Base-by-base conservation (phyloP, 2,329 filamentous ascomycete species). In the Blastomyces emzantsi region DNA sequence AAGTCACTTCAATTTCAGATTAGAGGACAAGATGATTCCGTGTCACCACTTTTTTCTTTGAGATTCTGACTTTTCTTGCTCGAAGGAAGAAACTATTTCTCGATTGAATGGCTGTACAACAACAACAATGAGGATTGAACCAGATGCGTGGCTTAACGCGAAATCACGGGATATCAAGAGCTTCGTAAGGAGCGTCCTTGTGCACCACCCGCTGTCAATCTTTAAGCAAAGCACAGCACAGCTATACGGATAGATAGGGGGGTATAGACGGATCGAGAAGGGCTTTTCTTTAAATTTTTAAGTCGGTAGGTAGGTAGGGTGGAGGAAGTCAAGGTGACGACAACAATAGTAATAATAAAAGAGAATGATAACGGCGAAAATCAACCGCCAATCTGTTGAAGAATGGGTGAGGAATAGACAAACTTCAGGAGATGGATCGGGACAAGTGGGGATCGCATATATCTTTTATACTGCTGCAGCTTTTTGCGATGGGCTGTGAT, bases 1-100 rank as follows among this genome's bases (percentile, higher is more conserved):
- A 36, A 43, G 36, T 58, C 36, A 58, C 55, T 58, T 39, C 11
- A 43, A 58, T 17, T 57, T 33, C n/a, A 58, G 33, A 43, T 58
- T 36, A 45, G 36, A 41, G 36, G 28, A 58, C 17, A 58, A 17
- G 36, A 25, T 11, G 36, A 58, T 43, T 17, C 33, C 22, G 36
- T 9, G 55, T 41, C n/a, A 58, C 36, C 55, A 58, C 55, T n/a
- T 58, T 25, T 41, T n/a, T 30, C 33, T 33, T 36, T 33, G 30
- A 9, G n/a, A 6, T 36, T 55, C 30, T 36, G 47, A 13, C 13
- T 55, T 55, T 55, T 28, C 25, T 28, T 52, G 15, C 25, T 19
- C 52, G 30, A 36, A 39, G 52, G n/a, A 56, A 56, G 52, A 25
- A 25, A 43, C 3, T 43, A 25, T 25, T 36, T 41, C 55, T 58